These are phyloP conservation scores for Dendrocalamus sinicus DNA, from an alignment of 176 grass and related monocot species.

Conservation along the genomic window DNA sequence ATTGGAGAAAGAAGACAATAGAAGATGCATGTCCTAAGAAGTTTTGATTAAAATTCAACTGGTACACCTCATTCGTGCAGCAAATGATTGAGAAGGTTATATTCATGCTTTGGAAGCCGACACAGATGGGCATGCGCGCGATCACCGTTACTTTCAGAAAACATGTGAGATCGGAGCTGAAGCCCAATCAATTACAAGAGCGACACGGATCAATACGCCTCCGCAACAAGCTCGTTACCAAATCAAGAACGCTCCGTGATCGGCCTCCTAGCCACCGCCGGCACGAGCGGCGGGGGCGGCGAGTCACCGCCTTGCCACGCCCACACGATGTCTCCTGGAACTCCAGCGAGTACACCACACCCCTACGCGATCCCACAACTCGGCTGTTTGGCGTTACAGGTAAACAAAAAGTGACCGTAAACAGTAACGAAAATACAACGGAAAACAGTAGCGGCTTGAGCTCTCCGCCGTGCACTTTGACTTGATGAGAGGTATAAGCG, in stretches of 20 bases:
- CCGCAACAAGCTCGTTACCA: not conserved
- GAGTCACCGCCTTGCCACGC: conserved; percentile 53
- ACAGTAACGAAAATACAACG: too few species aligned
- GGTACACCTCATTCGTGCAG: not conserved
- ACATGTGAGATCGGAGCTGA: not conserved
- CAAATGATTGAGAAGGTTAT: not conserved
- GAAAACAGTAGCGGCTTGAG: too few species aligned
- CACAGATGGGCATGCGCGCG: not conserved
- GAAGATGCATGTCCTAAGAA: too few species aligned
- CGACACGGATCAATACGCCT: not conserved
- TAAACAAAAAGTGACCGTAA: too few species aligned
- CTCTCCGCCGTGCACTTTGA: too few species aligned
- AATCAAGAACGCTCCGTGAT: not conserved
- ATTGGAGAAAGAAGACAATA: too few species aligned
- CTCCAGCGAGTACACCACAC: conserved; percentile 55
- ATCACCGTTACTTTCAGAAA: not conserved
- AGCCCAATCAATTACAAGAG: not conserved
- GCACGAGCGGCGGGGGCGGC: not conserved
- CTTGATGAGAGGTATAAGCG: too few species aligned
- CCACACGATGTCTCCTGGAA: conserved; percentile 58
- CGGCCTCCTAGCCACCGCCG: not conserved
- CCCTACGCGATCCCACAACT: too few species aligned
- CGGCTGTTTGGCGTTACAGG: too few species aligned
- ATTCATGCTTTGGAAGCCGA: not conserved
- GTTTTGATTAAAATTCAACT: too few species aligned